A percentile compares a stretch with the other conserved stretches of the same genome.
phyloP scores from a whole-genome alignment of 345 rosid genomes.

The Rhizophora mangle region DNA sequence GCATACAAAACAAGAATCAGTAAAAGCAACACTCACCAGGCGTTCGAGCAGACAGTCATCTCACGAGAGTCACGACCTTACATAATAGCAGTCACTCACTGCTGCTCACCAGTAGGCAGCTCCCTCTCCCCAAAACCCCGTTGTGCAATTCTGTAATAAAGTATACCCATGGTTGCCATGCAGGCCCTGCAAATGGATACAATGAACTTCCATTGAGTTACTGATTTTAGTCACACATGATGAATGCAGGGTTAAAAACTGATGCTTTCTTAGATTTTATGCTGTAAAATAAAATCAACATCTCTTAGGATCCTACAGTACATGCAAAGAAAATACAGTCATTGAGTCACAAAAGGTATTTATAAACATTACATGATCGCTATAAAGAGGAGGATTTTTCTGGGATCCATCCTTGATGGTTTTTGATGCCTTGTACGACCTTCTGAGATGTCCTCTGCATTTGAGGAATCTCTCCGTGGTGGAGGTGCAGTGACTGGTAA shows the following conservation, averaged over 20 bases:
- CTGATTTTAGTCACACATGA: no score
- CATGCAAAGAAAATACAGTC: no score
- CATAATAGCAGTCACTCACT: constrained; percentile 21
- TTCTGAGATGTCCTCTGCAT: constrained; percentile 63
- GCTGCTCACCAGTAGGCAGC: constrained; percentile 52
- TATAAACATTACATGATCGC: constrained; percentile 70
- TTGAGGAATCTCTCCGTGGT: constrained; percentile 63
- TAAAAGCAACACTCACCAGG: neutral
- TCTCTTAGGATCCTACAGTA: no score
- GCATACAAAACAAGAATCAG: constrained; percentile 7
- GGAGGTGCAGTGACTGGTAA: constrained; percentile 95
- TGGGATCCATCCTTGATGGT: constrained; percentile 78
- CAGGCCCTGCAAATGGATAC: constrained; percentile 72
- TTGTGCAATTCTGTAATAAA: constrained; percentile 91
- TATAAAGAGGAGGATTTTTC: constrained; percentile 79
- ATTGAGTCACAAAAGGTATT: neutral
- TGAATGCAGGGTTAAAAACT: no score
- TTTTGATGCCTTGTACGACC: constrained; percentile 63
- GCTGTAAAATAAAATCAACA: no score
- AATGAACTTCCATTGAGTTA: constrained; percentile 1
- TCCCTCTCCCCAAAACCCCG: constrained; percentile 65
- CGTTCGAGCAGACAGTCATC: constrained; percentile 3
- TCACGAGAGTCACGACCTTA: neutral
- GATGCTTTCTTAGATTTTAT: no score
- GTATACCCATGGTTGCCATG: constrained; percentile 95